Conservation (phyloP, 805 yeast species). For the Wickerhamiella bombiphila region DNA sequence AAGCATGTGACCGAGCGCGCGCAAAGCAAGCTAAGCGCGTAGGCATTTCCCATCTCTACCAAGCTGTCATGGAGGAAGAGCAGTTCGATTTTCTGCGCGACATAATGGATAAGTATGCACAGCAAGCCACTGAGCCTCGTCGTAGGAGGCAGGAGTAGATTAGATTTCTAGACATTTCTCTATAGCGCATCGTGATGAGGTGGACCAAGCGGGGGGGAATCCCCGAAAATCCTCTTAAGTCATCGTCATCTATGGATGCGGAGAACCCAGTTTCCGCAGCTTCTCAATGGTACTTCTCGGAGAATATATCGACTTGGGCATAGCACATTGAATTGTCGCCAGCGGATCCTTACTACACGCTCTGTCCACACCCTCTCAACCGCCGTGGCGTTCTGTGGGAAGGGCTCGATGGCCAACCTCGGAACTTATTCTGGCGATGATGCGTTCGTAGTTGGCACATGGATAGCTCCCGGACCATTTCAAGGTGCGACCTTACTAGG, state of each 20-base stretch:
- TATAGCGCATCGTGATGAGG: too few relatives aligned
- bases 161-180: too few relatives aligned
- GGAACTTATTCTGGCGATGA: constrained; percentile 16
- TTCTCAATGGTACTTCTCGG: too few relatives aligned
- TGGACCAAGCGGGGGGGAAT: too few relatives aligned
- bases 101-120: constrained; percentile 44
- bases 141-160: background rate
- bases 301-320: too few relatives aligned
- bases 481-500: constrained; percentile 19
- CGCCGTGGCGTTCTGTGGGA: constrained; percentile 13
- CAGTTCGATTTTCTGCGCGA: constrained; percentile 88
- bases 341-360: too few relatives aligned
- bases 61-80: constrained; percentile 73
- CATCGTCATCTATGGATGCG: too few relatives aligned
- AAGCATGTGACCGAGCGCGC: constrained; percentile 64
- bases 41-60: constrained; percentile 65
- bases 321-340: too few relatives aligned
- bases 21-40: constrained; percentile 64
- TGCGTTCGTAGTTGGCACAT: constrained; percentile 10
- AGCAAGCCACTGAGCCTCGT: constrained; percentile 20
- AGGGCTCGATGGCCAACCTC: constrained; percentile 14
- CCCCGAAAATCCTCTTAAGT: too few relatives aligned
- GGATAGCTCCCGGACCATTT: constrained; percentile 15
- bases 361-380: constrained; percentile 11
- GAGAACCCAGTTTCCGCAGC: too few relatives aligned